Percentiles rank a stretch among this genome's conserved stretches.
These are phyloP conservation scores for Rhizophagus prolifer DNA, from an alignment of 192 early-diverging fungal species.

Conservation along the genomic window DNA sequence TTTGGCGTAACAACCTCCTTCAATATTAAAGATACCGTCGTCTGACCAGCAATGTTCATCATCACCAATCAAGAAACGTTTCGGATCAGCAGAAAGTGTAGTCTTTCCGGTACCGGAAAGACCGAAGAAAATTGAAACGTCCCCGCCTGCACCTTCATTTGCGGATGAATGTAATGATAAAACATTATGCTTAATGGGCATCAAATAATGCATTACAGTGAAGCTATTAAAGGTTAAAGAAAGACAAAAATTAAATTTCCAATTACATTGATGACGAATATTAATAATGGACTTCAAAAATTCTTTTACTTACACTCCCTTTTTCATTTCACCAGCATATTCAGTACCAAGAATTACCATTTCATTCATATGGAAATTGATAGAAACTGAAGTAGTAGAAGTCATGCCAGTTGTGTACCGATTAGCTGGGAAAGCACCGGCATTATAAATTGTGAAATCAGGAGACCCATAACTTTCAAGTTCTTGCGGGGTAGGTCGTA, in stretches of 20 bases:
- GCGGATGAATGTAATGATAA: constrained; percentile 91
- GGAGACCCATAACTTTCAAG: constrained; percentile 90
- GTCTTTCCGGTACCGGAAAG: constrained; percentile 98
- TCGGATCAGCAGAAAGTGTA: constrained; percentile 93
- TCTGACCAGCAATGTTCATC: constrained; percentile 99
- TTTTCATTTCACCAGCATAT: constrained; percentile 99
- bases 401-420: constrained; percentile 94
- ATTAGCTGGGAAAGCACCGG: constrained; percentile 92
- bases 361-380: constrained; percentile 91
- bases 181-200: constrained; percentile 86
- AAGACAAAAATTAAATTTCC: not conserved
- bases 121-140: constrained; percentile 98
- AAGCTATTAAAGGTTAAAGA: constrained; percentile 55
- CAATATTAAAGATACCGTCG: constrained; percentile 96
- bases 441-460: constrained; percentile 98
- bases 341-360: constrained; percentile 99
- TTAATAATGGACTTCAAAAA: not conserved
- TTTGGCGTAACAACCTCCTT: constrained; percentile 99
- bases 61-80: constrained; percentile 93
- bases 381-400: constrained; percentile 85
- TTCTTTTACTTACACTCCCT: constrained; percentile 63
- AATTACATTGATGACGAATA: not conserved
- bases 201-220: constrained; percentile 98
- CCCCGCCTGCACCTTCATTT: constrained; percentile 86
- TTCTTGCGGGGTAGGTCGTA: constrained; percentile 90